Percentiles rank a stretch among this genome's conserved stretches.
These are phyloP conservation scores for Strobilomyces echinocephalus DNA, from an alignment of 768 basidiomycete genomes.

Conservation along the genomic window DNA sequence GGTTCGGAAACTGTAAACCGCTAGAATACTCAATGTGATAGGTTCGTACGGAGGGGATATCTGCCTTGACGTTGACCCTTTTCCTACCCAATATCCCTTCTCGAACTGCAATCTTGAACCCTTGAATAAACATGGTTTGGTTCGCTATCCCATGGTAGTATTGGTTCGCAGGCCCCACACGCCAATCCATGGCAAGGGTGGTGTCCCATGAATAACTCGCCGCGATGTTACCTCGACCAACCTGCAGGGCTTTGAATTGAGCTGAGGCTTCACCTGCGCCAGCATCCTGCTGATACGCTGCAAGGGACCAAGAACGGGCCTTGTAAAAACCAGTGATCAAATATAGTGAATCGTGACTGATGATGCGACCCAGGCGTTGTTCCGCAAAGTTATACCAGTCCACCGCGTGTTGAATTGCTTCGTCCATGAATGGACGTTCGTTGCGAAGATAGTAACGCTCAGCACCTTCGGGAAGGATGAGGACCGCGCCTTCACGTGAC, in stretches of 20 bases:
- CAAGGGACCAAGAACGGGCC: constrained; percentile 26
- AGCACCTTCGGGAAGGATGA: constrained; percentile 31
- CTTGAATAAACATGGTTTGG: constrained; percentile 21
- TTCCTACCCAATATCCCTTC: constrained; percentile 5
- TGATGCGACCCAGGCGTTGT: constrained; percentile 2
- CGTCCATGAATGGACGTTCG: constrained; percentile 13
- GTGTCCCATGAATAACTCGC: constrained; percentile 11
- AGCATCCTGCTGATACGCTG: constrained; percentile 6
- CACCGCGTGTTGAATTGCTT: constrained; percentile 18
- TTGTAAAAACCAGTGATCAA: constrained; percentile 15
- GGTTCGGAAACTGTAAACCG: neutral
- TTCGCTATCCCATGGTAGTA: constrained; percentile 10
- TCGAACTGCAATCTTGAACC: constrained; percentile 14
- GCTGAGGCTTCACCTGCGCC: neutral
- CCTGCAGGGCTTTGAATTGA: neutral
- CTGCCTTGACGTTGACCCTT: neutral
- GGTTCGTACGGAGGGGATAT: neutral
- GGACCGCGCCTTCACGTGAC: constrained; percentile 26
- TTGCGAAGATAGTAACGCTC: constrained; percentile 22
- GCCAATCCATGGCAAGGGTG: constrained; percentile 7
- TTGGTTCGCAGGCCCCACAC: constrained; percentile 3
- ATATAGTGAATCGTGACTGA: neutral
- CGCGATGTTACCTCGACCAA: constrained; percentile 12
- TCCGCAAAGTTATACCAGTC: constrained; percentile 29
- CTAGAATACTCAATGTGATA: neutral